Percentiles rank a stretch among this genome's conserved stretches.
phyloP scores from a whole-genome alignment of 257 asterid genomes.

The Mitragyna speciosa region DNA sequence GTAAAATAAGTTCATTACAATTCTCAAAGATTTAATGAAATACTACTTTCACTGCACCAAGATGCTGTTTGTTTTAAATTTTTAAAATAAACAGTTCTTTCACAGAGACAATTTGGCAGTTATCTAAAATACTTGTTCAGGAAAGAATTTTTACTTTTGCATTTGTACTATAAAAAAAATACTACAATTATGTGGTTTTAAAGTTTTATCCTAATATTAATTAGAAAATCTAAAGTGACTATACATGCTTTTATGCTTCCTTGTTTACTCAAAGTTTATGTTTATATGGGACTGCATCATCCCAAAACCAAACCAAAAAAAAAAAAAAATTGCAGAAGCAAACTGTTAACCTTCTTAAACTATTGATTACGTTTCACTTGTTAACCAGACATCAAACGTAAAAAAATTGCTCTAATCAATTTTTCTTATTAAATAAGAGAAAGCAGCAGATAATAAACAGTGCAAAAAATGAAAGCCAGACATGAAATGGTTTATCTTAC shows the following conservation, averaged over 20 bases:
- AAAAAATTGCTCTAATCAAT: not conserved
- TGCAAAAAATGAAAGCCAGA: not conserved
- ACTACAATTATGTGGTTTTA: no score
- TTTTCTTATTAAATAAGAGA: not conserved
- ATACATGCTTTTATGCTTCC: not conserved
- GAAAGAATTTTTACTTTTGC: not conserved
- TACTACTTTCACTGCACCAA: not conserved
- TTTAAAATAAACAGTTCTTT: not conserved
- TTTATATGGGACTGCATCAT: no score
- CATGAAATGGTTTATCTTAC: not conserved
- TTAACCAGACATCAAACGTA: not conserved
- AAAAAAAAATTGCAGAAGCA: no score
- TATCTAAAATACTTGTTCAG: no score
- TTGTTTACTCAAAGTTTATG: not conserved
- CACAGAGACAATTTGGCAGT: not conserved
- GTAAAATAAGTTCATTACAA: not conserved
- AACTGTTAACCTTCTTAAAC: no score
- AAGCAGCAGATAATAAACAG: not conserved
- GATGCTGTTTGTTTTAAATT: not conserved
- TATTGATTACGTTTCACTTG: not conserved
- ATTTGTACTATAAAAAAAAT: not conserved
- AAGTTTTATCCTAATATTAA: not conserved
- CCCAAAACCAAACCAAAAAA: no score
- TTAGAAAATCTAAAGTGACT: not conserved
- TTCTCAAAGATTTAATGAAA: not conserved